Evolutionary conservation across 2,329 filamentous ascomycete genomes (phyloP), one percentile per base, ranked within the genome.

Genomic region (Trichoderma koningii): DNA sequence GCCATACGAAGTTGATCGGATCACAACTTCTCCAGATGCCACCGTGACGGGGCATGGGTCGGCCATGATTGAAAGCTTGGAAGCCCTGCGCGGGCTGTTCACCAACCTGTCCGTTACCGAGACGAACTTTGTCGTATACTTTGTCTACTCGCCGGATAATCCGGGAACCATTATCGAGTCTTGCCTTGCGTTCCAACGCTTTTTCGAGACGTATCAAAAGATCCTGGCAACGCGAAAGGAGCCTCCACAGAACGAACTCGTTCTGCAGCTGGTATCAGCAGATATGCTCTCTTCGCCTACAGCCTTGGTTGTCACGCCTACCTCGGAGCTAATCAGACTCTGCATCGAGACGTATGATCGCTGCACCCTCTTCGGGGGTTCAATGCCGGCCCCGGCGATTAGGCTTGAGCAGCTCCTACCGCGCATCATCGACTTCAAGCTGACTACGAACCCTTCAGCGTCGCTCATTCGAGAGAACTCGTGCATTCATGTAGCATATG

Each of bases 331-430:
- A 70, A 78, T 81, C 51, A 84, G 80, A 63, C 79, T 93, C 17
- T 90, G 89, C 19, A 81, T 92, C 66, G 90, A 94, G 75, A 85
- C 90, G 2, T 95, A 94, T 70, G 90, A 93, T 72, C 87, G 91
- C 6, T 93, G 90, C 71, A 85, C 84, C 12, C 74, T 84, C 28
- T 85, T 85, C 56, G 79, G 79, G 9, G 83, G 84, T 12, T 75
- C 83, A 63, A 80, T 85, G 73, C 85, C 88, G 9, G 86, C 89
- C 0, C 89, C 91, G 2, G 87, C 90, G 0, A 87, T 95, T 63
- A 82, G 90, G 66, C 81, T 96, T 1, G 91, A 93, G 72, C 85
- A 88, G 68, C 80, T 86, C 0, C 78, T 90, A 4, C 90, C 91
- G 12, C 86, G 89, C 28, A 83, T 81, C 30, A 89, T 96, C 60